phyloP scores from a whole-genome alignment of 805 yeast species.

The Limtongia smithiae region DNA sequence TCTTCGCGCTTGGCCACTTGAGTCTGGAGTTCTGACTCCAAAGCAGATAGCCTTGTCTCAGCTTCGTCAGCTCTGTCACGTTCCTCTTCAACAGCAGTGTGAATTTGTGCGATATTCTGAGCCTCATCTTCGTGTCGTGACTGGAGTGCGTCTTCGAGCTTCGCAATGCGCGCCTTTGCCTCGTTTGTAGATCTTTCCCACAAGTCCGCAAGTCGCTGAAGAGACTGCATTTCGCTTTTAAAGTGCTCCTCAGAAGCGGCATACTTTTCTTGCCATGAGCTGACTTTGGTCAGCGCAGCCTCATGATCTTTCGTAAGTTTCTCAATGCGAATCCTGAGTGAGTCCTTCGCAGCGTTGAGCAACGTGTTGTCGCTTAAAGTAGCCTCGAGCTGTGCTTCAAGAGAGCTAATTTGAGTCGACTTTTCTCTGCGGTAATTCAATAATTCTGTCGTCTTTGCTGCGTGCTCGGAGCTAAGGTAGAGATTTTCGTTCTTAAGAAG shows the following conservation, averaged over 20 bases:
- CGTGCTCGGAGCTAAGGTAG: conserved; percentile 43
- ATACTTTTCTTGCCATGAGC: conserved; percentile 46
- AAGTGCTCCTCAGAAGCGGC: conserved; percentile 49
- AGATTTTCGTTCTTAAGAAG: conserved; percentile 43
- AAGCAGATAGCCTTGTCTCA: conserved; percentile 42
- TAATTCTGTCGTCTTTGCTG: conserved; percentile 38
- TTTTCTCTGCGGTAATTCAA: conserved; percentile 35
- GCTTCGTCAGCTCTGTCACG: conserved; percentile 39
- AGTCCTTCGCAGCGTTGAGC: conserved; percentile 35
- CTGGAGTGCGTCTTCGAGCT: conserved; percentile 50
- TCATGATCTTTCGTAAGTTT: conserved; percentile 44
- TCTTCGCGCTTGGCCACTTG: conserved; percentile 26
- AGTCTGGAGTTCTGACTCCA: conserved; percentile 43
- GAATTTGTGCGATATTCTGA: conserved; percentile 39
- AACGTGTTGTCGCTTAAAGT: conserved; percentile 37
- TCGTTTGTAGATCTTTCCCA: conserved; percentile 54
- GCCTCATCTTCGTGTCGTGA: conserved; percentile 43
- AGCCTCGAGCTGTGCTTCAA: conserved; percentile 41
- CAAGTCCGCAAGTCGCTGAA: conserved; percentile 57
- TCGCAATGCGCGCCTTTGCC: conserved; percentile 48
- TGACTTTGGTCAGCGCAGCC: conserved; percentile 45
- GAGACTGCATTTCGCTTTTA: conserved; percentile 55
- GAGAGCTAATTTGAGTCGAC: conserved; percentile 35
- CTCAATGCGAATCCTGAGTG: conserved; percentile 39
- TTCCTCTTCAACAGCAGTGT: conserved; percentile 40